Percentiles rank a stretch among this genome's conserved stretches.
These are phyloP conservation scores for Fusarium luffae DNA, from an alignment of 2,329 filamentous ascomycete genomes.

Conservation along the genomic window DNA sequence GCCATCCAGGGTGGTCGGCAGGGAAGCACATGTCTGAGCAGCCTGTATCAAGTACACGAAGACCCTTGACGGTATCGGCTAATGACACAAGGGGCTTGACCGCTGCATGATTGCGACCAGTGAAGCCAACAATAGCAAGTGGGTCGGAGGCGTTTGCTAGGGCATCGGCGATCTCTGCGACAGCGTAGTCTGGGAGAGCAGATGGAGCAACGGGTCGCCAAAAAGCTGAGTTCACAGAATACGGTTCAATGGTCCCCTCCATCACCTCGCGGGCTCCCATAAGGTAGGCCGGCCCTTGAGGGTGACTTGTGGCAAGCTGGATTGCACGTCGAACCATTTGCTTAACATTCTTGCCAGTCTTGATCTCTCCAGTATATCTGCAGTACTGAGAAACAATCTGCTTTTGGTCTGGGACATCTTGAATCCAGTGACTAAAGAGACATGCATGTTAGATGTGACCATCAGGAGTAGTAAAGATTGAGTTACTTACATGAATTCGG, in stretches of 20 bases:
- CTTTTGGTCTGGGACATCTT: slow-evolving; percentile 29
- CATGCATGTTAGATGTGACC: rapidly evolving
- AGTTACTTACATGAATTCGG: slow-evolving; percentile 18
- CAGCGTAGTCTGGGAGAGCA: not conserved
- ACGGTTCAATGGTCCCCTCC: slow-evolving; percentile 36
- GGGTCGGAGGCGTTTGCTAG: slow-evolving; percentile 5
- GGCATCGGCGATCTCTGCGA: slow-evolving; percentile 6
- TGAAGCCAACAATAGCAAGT: slow-evolving; percentile 24
- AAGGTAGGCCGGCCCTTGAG: slow-evolving; percentile 43
- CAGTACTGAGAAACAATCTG: slow-evolving; percentile 29
- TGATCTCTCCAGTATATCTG: slow-evolving; percentile 21
- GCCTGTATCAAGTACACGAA: slow-evolving; percentile 24
- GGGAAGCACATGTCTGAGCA: slow-evolving; percentile 31
- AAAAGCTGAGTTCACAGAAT: not conserved
- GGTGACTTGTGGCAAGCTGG: slow-evolving; percentile 42
- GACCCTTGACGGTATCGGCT: not conserved
- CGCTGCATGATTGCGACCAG: slow-evolving; percentile 5
- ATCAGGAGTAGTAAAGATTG: too few species aligned
- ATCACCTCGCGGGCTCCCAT: slow-evolving; percentile 44
- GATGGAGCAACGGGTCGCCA: slow-evolving; percentile 4
- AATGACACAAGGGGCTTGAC: slow-evolving; percentile 12
- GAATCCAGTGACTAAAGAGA: slow-evolving; percentile 25
- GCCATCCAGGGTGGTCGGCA: slow-evolving; percentile 19
- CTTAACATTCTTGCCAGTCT: slow-evolving; percentile 5
- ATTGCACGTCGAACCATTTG: slow-evolving; percentile 27